Percentiles rank a stretch among this genome's conserved stretches.
Conservation (phyloP, 2,329 filamentous ascomycete genomes). For the Hortaea sp. region DNA sequence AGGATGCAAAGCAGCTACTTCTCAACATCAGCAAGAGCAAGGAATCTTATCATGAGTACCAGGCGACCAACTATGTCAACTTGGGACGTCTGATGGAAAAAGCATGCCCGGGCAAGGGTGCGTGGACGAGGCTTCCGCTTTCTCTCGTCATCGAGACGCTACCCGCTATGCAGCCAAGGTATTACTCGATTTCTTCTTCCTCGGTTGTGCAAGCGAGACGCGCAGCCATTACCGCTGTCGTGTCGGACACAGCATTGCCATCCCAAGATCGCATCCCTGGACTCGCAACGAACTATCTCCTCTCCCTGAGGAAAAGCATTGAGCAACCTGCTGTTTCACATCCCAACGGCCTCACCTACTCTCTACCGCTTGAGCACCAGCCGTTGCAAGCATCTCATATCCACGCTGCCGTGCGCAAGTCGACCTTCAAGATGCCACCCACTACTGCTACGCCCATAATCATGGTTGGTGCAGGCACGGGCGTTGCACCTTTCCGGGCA, state of each 20-base stretch:
- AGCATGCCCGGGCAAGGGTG: slow-evolving; percentile 9
- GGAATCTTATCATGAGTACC: slow-evolving; percentile 24
- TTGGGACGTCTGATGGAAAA: slow-evolving; percentile 29
- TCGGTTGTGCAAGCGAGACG: slow-evolving; percentile 29
- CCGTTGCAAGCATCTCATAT: not conserved
- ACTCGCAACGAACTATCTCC: slow-evolving; percentile 30
- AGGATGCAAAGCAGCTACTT: slow-evolving; percentile 23
- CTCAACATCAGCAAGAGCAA: slow-evolving; percentile 23
- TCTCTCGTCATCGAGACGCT: slow-evolving; percentile 39
- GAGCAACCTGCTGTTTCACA: not conserved
- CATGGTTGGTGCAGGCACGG: slow-evolving; percentile 44
- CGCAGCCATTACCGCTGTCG: slow-evolving; percentile 29
- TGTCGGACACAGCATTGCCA: slow-evolving; percentile 24
- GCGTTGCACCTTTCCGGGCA: slow-evolving; percentile 38
- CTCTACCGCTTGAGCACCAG: not conserved
- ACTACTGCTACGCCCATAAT: slow-evolving; percentile 37
- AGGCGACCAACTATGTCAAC: slow-evolving; percentile 25
- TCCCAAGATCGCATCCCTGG: slow-evolving; percentile 22
- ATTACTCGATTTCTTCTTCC: slow-evolving; percentile 16
- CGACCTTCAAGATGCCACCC: slow-evolving; percentile 38
- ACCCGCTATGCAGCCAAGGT: slow-evolving; percentile 13
- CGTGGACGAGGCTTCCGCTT: slow-evolving; percentile 34
- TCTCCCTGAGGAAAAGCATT: slow-evolving; percentile 1
- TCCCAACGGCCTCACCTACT: slow-evolving; percentile 5
- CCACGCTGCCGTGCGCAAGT: slow-evolving; percentile 31